These are phyloP conservation scores for Mucor lusitanicus DNA, from an alignment of 371 early-diverging fungal species.

Conservation along the genomic window DNA sequence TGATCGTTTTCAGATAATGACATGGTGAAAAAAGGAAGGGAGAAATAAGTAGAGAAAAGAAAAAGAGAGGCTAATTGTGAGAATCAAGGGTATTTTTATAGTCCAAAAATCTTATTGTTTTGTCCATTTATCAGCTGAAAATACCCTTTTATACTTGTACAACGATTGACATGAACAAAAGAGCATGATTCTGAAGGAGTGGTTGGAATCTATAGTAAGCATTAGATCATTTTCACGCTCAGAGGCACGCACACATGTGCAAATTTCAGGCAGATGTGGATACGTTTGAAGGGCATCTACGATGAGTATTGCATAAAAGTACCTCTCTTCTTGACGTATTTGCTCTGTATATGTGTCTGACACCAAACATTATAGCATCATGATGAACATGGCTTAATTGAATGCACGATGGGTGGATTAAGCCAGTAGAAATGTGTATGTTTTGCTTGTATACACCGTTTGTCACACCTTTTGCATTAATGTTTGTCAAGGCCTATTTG, in stretches of 20 bases:
- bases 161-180: neutral
- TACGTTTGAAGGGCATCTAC: neutral
- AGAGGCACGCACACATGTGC: neutral
- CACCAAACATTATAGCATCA: neutral
- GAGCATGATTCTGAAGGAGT: neutral
- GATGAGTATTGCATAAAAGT: neutral
- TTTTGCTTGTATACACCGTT: neutral
- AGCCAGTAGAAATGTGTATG: neutral
- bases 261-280: neutral
- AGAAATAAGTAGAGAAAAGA: constrained; percentile 34
- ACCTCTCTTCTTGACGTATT: neutral
- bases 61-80: constrained; percentile 51
- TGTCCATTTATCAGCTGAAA: constrained; percentile 12
- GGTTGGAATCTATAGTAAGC: neutral
- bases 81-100: constrained; percentile 29
- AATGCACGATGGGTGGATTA: neutral
- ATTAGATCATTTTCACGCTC: constrained; percentile 4
- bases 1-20: constrained; percentile 55
- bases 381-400: neutral
- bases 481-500: neutral
- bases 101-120: neutral
- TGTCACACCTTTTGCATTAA: neutral
- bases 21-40: constrained; percentile 25
- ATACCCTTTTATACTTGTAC: neutral
- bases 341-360: neutral